phyloP scores from a whole-genome alignment of 495 filamentous ascomycete genomes.

The Rhypophila decipiens region DNA sequence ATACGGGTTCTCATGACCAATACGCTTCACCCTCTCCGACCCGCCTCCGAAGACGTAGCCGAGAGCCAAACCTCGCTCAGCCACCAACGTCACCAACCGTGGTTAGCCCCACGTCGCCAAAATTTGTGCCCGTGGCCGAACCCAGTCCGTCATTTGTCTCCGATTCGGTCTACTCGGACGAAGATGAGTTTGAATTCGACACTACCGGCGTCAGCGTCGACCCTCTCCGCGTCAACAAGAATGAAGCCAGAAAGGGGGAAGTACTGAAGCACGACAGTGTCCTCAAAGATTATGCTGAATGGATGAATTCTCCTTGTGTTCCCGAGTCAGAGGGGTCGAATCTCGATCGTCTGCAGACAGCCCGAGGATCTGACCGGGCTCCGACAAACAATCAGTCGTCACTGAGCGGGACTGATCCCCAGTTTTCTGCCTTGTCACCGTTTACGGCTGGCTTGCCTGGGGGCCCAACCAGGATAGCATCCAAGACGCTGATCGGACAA shows the following conservation, averaged over 20 bases:
- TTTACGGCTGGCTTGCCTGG: slow-evolving; percentile 2
- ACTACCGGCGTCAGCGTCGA: slow-evolving; percentile 8
- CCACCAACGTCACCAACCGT: not conserved
- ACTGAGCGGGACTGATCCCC: slow-evolving; percentile 2
- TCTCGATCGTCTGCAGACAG: not conserved
- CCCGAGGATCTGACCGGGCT: not conserved
- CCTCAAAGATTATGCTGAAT: slow-evolving; percentile 17
- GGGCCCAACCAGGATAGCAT: slow-evolving; percentile 9
- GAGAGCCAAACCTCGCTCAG: slow-evolving; percentile 2
- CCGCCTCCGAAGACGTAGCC: not conserved
- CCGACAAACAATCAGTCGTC: not conserved
- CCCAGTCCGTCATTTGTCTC: slow-evolving; percentile 1
- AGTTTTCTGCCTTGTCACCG: slow-evolving; percentile 15
- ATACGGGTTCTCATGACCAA: slow-evolving; percentile 12
- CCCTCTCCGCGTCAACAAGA: slow-evolving; percentile 20
- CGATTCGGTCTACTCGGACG: slow-evolving; percentile 22
- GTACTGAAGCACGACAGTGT: slow-evolving; percentile 12
- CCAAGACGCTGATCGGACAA: slow-evolving; percentile 39
- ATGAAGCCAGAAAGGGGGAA: slow-evolving; percentile 13
- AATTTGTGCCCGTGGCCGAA: not conserved
- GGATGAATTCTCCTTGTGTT: slow-evolving; percentile 1
- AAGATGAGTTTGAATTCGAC: too few relatives aligned
- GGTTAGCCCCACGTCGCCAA: not conserved
- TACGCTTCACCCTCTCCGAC: slow-evolving; percentile 1
- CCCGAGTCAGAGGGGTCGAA: not conserved